Base-by-base conservation (phyloP, 306 rosid genomes). In the Glycine tomentella region DNA sequence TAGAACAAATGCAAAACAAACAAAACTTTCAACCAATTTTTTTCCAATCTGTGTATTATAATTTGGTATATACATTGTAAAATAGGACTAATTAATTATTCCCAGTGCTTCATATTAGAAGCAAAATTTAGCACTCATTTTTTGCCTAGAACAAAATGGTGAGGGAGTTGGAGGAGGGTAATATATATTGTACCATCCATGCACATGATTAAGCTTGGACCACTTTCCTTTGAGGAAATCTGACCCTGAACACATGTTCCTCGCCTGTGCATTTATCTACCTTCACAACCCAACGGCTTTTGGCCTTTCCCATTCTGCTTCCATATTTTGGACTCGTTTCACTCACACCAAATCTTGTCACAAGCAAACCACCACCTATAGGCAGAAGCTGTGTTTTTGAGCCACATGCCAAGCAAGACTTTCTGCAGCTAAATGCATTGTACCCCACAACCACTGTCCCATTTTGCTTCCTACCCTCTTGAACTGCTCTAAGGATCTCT, bases 191-290 rank as follows among this genome's bases (percentile, higher is more conserved):
- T 34, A 2, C 0, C 8, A 7, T 36, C 0, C n/a, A 31, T 0
- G 45, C 53, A 56, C 34, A 69, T 68, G 78, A 63, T 82, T 42
- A 89, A 82, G 95, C 92, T 12, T 86, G 82, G 88, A 91, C 80
- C 31, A 83, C 89, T 82, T 80, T 90, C 36, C 88, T 91, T 3
- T 84, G 92, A 34, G 91, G 92, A 74, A 44, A 62, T 84, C 92
- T 93, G 71, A 95, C 88, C 85, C 95, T 90, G 72, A 91, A 95
- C 57, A 95, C 99, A 81, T 93, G 99, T 80, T 95, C 99, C 85
- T 95, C 99, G 8, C 99, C 99, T 0, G 99, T 95, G 86, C 92
- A 88, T 52, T 93, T 91, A 76, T 95, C 99, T 16, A 95, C 93
- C 72, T 84, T 90, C 7, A 90, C 95, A 55, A 95, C 91, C 99